Evolutionary conservation across 805 yeast species (phyloP).

Genomic region (Schwanniomyces yamadae): DNA sequence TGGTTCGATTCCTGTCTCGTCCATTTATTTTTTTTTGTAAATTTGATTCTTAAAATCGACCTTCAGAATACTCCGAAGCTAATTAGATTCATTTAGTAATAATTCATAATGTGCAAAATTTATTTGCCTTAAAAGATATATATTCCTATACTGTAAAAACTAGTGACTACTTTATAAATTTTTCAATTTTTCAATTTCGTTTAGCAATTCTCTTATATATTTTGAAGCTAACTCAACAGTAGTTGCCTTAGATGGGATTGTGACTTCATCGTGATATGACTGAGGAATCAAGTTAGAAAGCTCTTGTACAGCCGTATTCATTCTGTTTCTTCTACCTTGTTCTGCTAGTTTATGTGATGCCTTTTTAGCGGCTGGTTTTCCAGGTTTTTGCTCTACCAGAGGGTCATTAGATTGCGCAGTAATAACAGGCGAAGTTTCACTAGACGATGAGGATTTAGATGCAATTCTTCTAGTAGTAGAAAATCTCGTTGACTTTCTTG

Average conservation of each 20-base stretch:
- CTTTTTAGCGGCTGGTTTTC: slow-evolving; percentile 48
- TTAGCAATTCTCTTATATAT: slow-evolving; percentile 50
- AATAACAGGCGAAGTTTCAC: slow-evolving; percentile 22
- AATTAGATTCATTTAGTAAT: background rate
- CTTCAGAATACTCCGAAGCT: background rate
- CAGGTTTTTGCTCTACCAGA: slow-evolving; percentile 12
- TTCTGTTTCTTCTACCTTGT: slow-evolving; percentile 91
- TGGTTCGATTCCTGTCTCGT: slow-evolving; percentile 75
- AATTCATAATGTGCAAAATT: background rate
- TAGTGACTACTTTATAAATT: background rate
- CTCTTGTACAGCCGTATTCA: slow-evolving; percentile 83
- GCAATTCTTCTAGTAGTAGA: slow-evolving; percentile 6
- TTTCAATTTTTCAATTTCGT: slow-evolving; percentile 26
- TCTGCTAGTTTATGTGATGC: slow-evolving; percentile 89
- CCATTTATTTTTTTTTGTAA: slow-evolving; percentile 35
- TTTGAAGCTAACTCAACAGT: slow-evolving; percentile 87
- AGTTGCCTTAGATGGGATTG: slow-evolving; percentile 86
- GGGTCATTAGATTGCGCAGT: slow-evolving; percentile 2
- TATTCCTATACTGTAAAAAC: no score
- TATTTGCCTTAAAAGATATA: background rate
- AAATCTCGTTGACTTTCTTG: slow-evolving; percentile 1
- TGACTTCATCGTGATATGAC: slow-evolving; percentile 50
- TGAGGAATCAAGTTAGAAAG: slow-evolving; percentile 69
- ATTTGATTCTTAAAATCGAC: background rate
- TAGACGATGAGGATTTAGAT: slow-evolving; percentile 8